A percentile compares a stretch with the other conserved stretches of the same genome.
These are phyloP conservation scores for Neolentinus lepideus DNA, from an alignment of 1,284 basidiomycete species.

Conservation along the genomic window DNA sequence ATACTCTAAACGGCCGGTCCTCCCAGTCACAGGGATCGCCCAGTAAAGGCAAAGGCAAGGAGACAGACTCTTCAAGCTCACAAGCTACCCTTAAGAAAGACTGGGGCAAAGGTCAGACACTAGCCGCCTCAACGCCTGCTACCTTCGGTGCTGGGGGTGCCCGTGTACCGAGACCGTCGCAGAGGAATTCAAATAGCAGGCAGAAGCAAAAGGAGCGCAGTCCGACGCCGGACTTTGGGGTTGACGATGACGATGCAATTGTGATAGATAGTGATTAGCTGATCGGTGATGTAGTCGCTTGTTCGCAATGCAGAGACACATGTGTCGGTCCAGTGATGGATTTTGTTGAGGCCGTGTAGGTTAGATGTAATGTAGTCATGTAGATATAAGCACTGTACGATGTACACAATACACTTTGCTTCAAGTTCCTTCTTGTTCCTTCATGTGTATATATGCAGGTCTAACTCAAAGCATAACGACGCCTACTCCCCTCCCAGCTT, in stretches of 20 bases:
- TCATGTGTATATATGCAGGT: neutral
- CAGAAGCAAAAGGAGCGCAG: conserved; percentile 38
- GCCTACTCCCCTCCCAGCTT: conserved; percentile 67
- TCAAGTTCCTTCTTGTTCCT: neutral
- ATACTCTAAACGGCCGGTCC: conserved; percentile 61
- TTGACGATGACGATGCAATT: conserved; percentile 65
- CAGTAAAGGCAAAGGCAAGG: conserved; percentile 50
- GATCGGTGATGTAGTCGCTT: neutral
- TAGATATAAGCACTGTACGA: neutral
- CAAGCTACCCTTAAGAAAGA: conserved; percentile 20
- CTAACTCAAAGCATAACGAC: conserved; percentile 64
- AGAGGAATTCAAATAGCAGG: conserved; percentile 19
- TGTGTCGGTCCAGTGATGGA: too few relatives aligned
- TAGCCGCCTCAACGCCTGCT: conserved; percentile 33
- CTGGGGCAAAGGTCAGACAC: conserved; percentile 55
- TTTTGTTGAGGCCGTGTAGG: neutral
- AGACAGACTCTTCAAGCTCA: conserved; percentile 19
- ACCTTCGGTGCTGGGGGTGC: conserved; percentile 48
- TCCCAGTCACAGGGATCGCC: conserved; percentile 23
- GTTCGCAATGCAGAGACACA: neutral
- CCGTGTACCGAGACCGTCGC: conserved; percentile 35
- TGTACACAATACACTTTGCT: neutral
- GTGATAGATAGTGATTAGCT: conserved; percentile 66
- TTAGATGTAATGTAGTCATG: neutral
- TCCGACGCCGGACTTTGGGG: conserved; percentile 70